These are phyloP conservation scores for Suillus luteus DNA, from an alignment of 768 basidiomycete species.

Conservation along the genomic window DNA sequence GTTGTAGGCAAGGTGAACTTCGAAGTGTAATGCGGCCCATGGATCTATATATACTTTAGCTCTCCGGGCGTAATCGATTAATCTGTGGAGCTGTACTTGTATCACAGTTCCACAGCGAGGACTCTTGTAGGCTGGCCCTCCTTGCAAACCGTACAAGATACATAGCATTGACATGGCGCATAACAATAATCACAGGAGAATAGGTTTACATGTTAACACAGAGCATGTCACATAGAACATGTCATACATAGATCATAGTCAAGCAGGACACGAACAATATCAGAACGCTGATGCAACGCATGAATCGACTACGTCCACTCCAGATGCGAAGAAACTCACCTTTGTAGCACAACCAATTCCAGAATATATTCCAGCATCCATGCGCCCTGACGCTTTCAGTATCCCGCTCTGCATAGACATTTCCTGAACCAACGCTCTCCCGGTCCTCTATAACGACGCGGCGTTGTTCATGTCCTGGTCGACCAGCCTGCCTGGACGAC, in stretches of 20 bases:
- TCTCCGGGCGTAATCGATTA: neutral
- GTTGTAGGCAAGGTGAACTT: neutral
- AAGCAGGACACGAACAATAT: neutral
- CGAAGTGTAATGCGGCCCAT: neutral
- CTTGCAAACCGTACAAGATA: too few relatives aligned
- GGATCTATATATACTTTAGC: neutral
- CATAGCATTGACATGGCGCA: too few relatives aligned
- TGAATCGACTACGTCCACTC: neutral
- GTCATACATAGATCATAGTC: neutral
- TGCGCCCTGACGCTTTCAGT: neutral
- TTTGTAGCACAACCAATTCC: neutral
- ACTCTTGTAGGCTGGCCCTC: too few relatives aligned
- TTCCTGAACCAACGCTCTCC: neutral
- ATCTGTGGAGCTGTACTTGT: neutral
- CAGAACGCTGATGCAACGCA: neutral
- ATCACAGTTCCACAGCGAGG: neutral
- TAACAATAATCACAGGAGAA: neutral
- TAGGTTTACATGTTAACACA: neutral
- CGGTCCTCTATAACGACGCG: neutral
- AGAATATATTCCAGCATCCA: neutral
- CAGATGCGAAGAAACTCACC: neutral
- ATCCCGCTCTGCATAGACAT: neutral
- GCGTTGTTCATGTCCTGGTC: neutral
- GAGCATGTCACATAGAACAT: neutral
- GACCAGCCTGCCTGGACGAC: neutral